phyloP scores from a whole-genome alignment of 2,329 filamentous ascomycete species.

The Penicillium sp. region DNA sequence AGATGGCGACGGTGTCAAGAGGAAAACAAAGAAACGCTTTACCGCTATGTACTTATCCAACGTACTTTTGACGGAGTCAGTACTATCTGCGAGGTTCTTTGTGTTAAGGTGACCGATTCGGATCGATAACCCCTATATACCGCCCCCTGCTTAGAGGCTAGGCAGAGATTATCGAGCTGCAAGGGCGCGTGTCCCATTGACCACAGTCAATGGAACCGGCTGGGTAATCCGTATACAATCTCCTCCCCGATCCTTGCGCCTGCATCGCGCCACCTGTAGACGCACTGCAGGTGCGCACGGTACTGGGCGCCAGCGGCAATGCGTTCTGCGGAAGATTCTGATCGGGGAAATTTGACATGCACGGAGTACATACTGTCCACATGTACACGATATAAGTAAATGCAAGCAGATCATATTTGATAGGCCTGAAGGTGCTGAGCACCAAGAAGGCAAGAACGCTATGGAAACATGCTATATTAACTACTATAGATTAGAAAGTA shows the following conservation, averaged over 20 bases:
- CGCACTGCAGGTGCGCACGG: slow-evolving; percentile 12
- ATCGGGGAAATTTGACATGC: slow-evolving; percentile 5
- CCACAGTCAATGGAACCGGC: slow-evolving; percentile 1
- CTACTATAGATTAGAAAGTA: not conserved
- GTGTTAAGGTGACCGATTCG: not conserved
- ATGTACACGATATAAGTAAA: not conserved
- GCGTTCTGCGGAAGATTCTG: not conserved
- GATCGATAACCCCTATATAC: not conserved
- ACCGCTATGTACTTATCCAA: not conserved
- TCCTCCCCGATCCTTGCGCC: slow-evolving; percentile 12
- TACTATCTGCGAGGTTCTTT: not conserved
- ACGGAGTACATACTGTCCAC: not conserved
- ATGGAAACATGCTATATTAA: not conserved
- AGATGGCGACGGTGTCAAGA: slow-evolving; percentile 9
- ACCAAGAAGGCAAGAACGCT: not conserved
- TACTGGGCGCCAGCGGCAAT: not conserved
- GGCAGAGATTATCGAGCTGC: slow-evolving; percentile 6
- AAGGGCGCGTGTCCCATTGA: slow-evolving; percentile 11
- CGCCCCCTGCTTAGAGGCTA: not conserved
- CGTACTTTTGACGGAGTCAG: not conserved
- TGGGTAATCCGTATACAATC: not conserved
- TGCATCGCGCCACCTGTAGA: slow-evolving; percentile 16
- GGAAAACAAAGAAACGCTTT: slow-evolving; percentile 9
- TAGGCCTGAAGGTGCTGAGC: not conserved
- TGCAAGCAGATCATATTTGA: not conserved